Evolutionary conservation across 1,139 yeast species (phyloP).

Genomic region (Yamadazyma atmosphaerica): DNA sequence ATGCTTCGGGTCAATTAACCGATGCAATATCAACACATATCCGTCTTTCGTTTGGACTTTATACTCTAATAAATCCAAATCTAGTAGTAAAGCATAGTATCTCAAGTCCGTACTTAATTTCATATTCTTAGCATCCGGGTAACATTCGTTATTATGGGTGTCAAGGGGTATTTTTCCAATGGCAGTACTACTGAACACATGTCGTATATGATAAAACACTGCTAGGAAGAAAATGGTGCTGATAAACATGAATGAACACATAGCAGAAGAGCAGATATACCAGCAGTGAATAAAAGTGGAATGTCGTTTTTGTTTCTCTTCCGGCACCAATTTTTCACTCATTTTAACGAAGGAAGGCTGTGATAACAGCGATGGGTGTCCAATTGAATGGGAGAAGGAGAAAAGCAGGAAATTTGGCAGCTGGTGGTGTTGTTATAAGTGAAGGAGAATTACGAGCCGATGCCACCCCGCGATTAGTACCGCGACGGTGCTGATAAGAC

Average conservation of each 20-base stretch:
- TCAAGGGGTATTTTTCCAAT: conserved; percentile 16
- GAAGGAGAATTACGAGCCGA: no score
- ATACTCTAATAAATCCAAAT: conserved; percentile 59
- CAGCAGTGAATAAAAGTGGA: conserved; percentile 19
- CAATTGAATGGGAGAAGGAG: no score
- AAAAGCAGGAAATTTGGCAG: no score
- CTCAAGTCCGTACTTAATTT: conserved; percentile 37
- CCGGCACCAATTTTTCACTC: conserved; percentile 19
- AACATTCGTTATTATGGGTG: conserved; percentile 24
- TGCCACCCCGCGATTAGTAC: no score
- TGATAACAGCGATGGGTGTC: neutral
- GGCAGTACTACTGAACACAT: conserved; percentile 23
- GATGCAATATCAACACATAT: conserved; percentile 62
- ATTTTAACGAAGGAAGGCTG: neutral
- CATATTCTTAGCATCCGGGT: conserved; percentile 29
- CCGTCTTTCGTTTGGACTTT: conserved; percentile 79
- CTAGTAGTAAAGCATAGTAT: conserved; percentile 65
- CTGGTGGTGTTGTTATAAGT: no score
- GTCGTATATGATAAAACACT: conserved; percentile 25
- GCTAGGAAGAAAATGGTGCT: conserved; percentile 25
- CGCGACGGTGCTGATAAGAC: no score
- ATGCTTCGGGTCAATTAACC: conserved; percentile 56
- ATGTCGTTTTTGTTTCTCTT: conserved; percentile 18
- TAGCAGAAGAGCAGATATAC: conserved; percentile 26
- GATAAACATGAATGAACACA: conserved; percentile 32